phyloP scores from a whole-genome alignment of 352 stramenopile genomes.

The Phytophthora aleatoria region DNA sequence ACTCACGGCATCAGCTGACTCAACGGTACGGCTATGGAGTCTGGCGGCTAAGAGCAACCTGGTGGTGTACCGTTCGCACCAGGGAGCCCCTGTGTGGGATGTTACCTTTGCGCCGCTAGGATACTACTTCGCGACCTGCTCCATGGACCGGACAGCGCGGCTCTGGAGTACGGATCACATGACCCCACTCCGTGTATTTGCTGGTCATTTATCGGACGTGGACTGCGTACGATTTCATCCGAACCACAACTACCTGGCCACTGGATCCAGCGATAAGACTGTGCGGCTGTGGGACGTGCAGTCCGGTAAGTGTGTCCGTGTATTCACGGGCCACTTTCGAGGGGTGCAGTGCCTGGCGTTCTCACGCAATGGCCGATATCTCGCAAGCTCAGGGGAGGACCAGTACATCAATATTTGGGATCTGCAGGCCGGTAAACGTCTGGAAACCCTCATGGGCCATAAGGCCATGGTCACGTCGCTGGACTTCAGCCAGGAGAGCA shows the following conservation, averaged over 20 bases:
- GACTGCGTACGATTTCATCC: conserved; percentile 93
- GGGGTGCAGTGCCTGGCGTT: conserved; percentile 91
- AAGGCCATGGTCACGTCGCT: conserved; percentile 77
- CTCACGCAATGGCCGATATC: conserved; percentile 90
- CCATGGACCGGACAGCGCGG: conserved; percentile 92
- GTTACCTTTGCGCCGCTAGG: conserved; percentile 89
- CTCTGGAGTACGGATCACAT: conserved; percentile 94
- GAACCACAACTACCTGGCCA: conserved; percentile 96
- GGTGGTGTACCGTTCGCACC: conserved; percentile 76
- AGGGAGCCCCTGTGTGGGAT: conserved; percentile 90
- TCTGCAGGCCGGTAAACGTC: conserved; percentile 85
- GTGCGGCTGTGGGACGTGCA: conserved; percentile 95
- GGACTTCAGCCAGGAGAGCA: conserved; percentile 79
- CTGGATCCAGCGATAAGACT: conserved; percentile 94
- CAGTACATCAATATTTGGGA: conserved; percentile 95
- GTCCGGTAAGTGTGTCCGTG: conserved; percentile 90
- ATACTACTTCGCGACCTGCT: conserved; percentile 96
- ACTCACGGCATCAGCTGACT: conserved; percentile 81
- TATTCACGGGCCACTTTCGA: conserved; percentile 92
- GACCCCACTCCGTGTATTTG: conserved; percentile 92
- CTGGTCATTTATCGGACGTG: conserved; percentile 93
- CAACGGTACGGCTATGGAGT: conserved; percentile 87
- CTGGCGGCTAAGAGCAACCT: conserved; percentile 81
- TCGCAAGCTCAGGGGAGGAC: conserved; percentile 85
- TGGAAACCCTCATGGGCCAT: conserved; percentile 85